Evolutionary conservation across 2,329 filamentous ascomycete species (phyloP).

Genomic region (Pseudomassariella vexata): DNA sequence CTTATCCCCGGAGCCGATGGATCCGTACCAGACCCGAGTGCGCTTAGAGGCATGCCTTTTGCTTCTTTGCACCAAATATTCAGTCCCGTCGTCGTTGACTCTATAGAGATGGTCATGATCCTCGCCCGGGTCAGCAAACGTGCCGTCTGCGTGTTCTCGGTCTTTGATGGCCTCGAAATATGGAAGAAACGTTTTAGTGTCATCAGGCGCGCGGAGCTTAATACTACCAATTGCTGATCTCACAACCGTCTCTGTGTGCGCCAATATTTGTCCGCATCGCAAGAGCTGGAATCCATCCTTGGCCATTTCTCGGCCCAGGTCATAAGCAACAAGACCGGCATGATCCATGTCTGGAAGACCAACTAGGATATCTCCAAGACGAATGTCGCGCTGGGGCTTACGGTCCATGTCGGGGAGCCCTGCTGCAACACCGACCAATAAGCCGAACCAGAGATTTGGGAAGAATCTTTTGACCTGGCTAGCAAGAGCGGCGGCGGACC

Average conservation of each 20-base stretch:
- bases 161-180: slow-evolving; percentile 19
- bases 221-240: slow-evolving; percentile 28
- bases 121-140: slow-evolving; percentile 26
- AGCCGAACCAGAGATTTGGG: slow-evolving; percentile 28
- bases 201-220: slow-evolving; percentile 17
- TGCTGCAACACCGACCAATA: slow-evolving; percentile 30
- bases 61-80: slow-evolving; percentile 9
- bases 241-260: slow-evolving; percentile 23
- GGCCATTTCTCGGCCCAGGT: slow-evolving; percentile 25
- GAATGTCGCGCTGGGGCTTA: slow-evolving; percentile 24
- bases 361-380: slow-evolving; percentile 31
- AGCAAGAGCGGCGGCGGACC: slow-evolving; percentile 26
- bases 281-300: slow-evolving; percentile 19
- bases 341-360: slow-evolving; percentile 16
- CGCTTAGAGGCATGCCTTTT: slow-evolving; percentile 13
- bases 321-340: slow-evolving; percentile 24
- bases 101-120: slow-evolving; percentile 19
- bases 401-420: slow-evolving; percentile 23
- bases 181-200: slow-evolving; percentile 12
- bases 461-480: slow-evolving; percentile 28
- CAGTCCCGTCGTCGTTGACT: slow-evolving; percentile 2
- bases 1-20: slow-evolving; percentile 26
- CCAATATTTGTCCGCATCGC: slow-evolving; percentile 16
- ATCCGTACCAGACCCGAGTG: slow-evolving; percentile 26
- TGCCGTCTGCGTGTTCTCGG: slow-evolving; percentile 15